Conservation (phyloP, 805 yeast genomes). For the Monosporozyma unispora region DNA sequence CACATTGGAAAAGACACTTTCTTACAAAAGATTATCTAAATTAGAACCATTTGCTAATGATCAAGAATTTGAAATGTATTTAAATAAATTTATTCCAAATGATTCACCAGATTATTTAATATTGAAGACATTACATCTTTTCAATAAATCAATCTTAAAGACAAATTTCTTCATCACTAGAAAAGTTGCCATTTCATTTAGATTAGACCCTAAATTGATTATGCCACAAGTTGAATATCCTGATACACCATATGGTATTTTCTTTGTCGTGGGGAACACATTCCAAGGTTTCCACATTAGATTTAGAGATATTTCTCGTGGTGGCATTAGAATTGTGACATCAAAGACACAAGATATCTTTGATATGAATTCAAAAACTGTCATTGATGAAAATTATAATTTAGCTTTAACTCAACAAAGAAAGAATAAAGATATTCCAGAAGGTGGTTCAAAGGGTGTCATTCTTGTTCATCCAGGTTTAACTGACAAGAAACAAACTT, state of each 20-base stretch:
- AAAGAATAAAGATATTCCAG: conserved; percentile 96
- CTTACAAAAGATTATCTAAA: conserved; percentile 78
- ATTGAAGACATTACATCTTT: conserved; percentile 68
- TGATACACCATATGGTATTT: conserved; percentile 88
- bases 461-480: conserved; percentile 69
- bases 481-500: conserved; percentile 66
- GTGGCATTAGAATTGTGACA: conserved; percentile 93
- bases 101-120: conserved; percentile 75
- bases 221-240: conserved; percentile 84
- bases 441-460: conserved; percentile 98
- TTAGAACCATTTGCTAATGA: conserved; percentile 67
- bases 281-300: conserved; percentile 96
- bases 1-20: conserved; percentile 60
- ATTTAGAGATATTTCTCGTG: conserved; percentile 94
- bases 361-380: conserved; percentile 70
- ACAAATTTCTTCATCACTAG: conserved; percentile 92
- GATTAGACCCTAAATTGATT: conserved; percentile 71
- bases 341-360: conserved; percentile 81
- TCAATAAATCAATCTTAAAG: conserved; percentile 81
- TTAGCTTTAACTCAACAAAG: conserved; percentile 93
- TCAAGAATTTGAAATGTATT: conserved; percentile 60
- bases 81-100: conserved; percentile 59
- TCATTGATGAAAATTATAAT: conserved; percentile 94
- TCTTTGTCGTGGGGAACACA: conserved; percentile 90
- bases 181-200: conserved; percentile 89